These are phyloP conservation scores for Paecilomyces formosus DNA, from an alignment of 2,329 filamentous ascomycete genomes.

Conservation along the genomic window DNA sequence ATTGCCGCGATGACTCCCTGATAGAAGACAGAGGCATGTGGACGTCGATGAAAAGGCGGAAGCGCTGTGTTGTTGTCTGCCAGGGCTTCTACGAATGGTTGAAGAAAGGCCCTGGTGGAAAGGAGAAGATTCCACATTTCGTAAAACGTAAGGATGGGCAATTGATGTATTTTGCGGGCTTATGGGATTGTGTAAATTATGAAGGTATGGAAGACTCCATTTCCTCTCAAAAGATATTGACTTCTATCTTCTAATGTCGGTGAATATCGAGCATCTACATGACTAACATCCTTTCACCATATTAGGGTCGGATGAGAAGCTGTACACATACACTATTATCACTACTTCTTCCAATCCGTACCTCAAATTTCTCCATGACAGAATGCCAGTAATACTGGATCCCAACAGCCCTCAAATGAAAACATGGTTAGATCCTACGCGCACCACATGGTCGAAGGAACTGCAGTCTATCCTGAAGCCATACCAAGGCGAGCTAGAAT, in stretches of 20 bases:
- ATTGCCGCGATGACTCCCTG: constrained; percentile 86
- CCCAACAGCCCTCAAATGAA: constrained; percentile 62
- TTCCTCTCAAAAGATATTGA: background rate
- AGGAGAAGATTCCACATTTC: constrained; percentile 79
- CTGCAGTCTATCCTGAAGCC: constrained; percentile 75
- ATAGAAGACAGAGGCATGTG: constrained; percentile 74
- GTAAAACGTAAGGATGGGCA: constrained; percentile 73
- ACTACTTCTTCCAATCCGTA: constrained; percentile 81
- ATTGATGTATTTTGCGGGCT: constrained; percentile 80
- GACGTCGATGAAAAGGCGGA: constrained; percentile 81
- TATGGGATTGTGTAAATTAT: constrained; percentile 84
- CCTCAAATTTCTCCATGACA: constrained; percentile 79
- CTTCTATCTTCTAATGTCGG: background rate
- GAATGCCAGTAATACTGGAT: constrained; percentile 91
- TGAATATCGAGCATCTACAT: background rate
- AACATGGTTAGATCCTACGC: constrained; percentile 70
- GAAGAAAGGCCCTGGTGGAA: constrained; percentile 62
- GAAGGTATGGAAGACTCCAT: constrained; percentile 49
- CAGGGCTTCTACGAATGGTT: constrained; percentile 98
- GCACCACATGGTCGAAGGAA: constrained; percentile 66
- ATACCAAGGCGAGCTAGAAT: constrained; percentile 69
- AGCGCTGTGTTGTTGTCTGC: constrained; percentile 79
- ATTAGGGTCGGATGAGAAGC: constrained; percentile 55
- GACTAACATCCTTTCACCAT: background rate
- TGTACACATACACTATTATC: constrained; percentile 89